Percentiles rank a stretch among this genome's conserved stretches.
These are phyloP conservation scores for Catharanthus roseus DNA, from an alignment of 257 asterid genomes.

Conservation along the genomic window DNA sequence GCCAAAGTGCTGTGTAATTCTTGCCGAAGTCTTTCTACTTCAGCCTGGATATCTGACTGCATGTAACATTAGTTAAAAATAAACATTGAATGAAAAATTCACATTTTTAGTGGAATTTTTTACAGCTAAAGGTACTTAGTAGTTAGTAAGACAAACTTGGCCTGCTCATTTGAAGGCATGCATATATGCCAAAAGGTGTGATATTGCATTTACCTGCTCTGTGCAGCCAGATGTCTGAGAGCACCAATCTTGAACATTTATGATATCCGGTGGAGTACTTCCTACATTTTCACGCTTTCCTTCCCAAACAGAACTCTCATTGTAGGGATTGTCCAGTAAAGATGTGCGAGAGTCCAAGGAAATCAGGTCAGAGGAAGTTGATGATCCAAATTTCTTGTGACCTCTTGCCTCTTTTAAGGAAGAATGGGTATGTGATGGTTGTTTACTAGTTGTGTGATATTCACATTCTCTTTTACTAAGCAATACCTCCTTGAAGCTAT, in stretches of 20 bases:
- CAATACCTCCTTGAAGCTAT: conserved; percentile 20
- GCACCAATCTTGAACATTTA: conserved; percentile 23
- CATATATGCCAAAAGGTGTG: conserved; percentile 13
- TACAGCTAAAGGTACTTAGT: background rate
- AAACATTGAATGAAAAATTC: conserved; percentile 10
- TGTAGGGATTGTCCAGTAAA: conserved; percentile 18
- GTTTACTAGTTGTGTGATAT: conserved; percentile 26
- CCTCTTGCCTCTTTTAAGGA: conserved; percentile 32
- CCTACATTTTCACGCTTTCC: conserved; percentile 25
- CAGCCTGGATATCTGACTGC: conserved; percentile 51
- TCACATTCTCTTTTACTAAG: conserved; percentile 28
- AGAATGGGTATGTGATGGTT: conserved; percentile 30
- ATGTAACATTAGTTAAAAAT: conserved; percentile 12
- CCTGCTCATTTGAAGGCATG: background rate
- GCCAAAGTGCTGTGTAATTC: conserved; percentile 53
- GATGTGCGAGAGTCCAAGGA: background rate
- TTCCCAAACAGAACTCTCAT: conserved; percentile 19
- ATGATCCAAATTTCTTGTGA: conserved; percentile 18
- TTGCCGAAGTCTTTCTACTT: conserved; percentile 51
- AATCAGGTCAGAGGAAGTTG: conserved; percentile 3
- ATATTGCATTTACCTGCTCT: conserved; percentile 40
- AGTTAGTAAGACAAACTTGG: background rate
- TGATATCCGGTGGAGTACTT: conserved; percentile 24
- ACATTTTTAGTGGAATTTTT: background rate
- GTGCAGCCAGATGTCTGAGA: conserved; percentile 30